Evolutionary conservation across 176 grass and related monocot genomes (phyloP).

Genomic region (Panicum miliaceum): DNA sequence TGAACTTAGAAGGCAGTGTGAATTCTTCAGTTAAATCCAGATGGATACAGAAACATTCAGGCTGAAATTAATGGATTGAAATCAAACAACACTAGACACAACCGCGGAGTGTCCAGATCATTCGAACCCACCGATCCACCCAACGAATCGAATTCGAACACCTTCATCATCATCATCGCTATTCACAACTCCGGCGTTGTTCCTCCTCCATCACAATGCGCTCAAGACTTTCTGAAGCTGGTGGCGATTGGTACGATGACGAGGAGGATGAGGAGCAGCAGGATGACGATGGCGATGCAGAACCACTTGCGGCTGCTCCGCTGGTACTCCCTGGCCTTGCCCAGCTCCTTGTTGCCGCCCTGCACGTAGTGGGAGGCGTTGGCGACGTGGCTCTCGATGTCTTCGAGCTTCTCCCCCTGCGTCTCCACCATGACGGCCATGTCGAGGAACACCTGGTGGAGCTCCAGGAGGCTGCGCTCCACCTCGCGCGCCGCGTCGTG

Average conservation of each 20-base stretch:
- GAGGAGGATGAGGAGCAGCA: slow-evolving; percentile 70
- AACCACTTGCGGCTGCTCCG: slow-evolving; percentile 77
- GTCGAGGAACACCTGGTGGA: slow-evolving; percentile 92
- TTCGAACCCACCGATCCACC: background rate
- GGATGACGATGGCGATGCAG: slow-evolving; percentile 77
- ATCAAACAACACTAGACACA: slow-evolving; percentile 57
- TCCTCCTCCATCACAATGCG: background rate
- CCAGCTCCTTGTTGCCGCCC: slow-evolving; percentile 75
- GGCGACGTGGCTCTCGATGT: slow-evolving; percentile 75
- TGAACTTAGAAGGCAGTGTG: no score
- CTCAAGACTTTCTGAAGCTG: slow-evolving; percentile 64
- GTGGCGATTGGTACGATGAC: slow-evolving; percentile 74
- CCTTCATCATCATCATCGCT: background rate
- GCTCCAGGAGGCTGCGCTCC: slow-evolving; percentile 81
- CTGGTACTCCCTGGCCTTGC: slow-evolving; percentile 73
- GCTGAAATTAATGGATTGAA: slow-evolving; percentile 39
- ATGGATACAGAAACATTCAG: slow-evolving; percentile 36
- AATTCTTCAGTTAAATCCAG: slow-evolving; percentile 41
- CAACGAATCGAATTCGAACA: background rate
- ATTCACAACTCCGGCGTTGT: background rate
- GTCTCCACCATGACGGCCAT: slow-evolving; percentile 86
- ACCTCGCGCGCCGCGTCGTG: slow-evolving; percentile 76
- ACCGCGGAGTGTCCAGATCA: slow-evolving; percentile 36
- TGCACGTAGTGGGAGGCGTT: slow-evolving; percentile 79
- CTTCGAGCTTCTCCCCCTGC: slow-evolving; percentile 75